A percentile compares a stretch with the other conserved stretches of the same genome.
phyloP scores from a whole-genome alignment of 768 basidiomycete genomes.

The Hygrophorus pudorinus region DNA sequence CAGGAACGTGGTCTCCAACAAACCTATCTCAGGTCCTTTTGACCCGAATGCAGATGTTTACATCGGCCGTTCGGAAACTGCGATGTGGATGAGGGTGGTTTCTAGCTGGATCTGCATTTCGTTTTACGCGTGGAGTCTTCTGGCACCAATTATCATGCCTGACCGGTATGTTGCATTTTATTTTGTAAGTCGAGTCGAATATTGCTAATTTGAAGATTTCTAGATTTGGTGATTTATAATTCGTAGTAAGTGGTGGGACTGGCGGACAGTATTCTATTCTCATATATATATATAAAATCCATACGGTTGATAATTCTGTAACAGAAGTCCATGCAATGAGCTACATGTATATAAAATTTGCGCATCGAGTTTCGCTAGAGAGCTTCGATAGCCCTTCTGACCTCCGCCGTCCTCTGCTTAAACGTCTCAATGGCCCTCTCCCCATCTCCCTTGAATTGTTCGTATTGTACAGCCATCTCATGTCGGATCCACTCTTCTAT shows the following conservation, averaged over 20 bases:
- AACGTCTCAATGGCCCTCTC: slow-evolving; percentile 40
- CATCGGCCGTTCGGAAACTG: slow-evolving; percentile 90
- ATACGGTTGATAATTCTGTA: too few species aligned
- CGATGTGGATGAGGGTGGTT: slow-evolving; percentile 99
- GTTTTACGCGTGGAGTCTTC: slow-evolving; percentile 77
- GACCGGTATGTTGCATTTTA: slow-evolving; percentile 52
- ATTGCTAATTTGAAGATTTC: background rate
- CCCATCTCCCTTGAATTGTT: slow-evolving; percentile 45
- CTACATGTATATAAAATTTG: too few species aligned
- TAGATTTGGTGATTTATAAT: slow-evolving; percentile 18
- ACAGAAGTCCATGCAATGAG: too few species aligned
- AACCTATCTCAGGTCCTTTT: slow-evolving; percentile 26
- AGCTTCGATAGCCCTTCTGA: slow-evolving; percentile 25
- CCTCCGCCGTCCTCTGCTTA: slow-evolving; percentile 31
- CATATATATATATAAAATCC: too few species aligned
- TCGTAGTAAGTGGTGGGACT: too few species aligned
- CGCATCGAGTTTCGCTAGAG: background rate
- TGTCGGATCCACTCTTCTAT: slow-evolving; percentile 77
- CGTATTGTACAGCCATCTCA: slow-evolving; percentile 62
- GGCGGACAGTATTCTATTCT: background rate
- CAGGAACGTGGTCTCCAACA: slow-evolving; percentile 69
- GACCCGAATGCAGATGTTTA: slow-evolving; percentile 68
- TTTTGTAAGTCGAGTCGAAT: background rate
- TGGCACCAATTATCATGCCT: slow-evolving; percentile 86
- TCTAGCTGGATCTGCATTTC: slow-evolving; percentile 91